These are phyloP conservation scores for Tetratostichococcus sp. DNA, from an alignment of 139 green algal genomes.

Conservation along the genomic window DNA sequence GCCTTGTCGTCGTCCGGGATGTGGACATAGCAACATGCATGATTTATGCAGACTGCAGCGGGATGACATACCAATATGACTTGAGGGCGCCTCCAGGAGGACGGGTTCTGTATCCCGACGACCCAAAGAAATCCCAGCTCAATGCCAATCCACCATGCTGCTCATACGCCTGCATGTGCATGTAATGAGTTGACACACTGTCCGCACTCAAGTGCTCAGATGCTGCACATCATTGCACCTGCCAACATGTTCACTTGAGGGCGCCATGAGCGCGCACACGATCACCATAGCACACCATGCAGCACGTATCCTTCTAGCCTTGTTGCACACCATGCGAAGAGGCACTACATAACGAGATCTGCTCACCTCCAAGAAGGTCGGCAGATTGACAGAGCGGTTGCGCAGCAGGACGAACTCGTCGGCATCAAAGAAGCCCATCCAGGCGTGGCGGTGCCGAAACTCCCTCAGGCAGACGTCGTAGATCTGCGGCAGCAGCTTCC, in stretches of 20 bases:
- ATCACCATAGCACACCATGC: no score
- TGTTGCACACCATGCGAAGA: not conserved
- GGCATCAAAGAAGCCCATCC: conserved; percentile 28
- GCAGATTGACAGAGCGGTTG: not conserved
- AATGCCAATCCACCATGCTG: conserved; percentile 10
- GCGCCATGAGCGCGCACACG: no score
- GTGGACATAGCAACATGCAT: not conserved
- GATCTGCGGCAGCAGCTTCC: not conserved
- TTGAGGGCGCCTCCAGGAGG: conserved; percentile 18
- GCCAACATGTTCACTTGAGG: no score
- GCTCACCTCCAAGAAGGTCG: not conserved
- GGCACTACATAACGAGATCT: no score
- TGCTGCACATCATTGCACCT: not conserved
- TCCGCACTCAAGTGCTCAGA: not conserved
- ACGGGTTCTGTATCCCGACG: conserved; percentile 16
- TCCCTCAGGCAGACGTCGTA: conserved; percentile 21
- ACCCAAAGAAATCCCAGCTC: conserved; percentile 34
- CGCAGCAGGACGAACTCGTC: conserved; percentile 24
- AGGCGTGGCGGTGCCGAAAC: conserved; percentile 8
- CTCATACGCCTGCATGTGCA: conserved; percentile 7
- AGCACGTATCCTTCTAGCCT: not conserved
- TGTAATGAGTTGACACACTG: no score
- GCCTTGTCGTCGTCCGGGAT: not conserved
- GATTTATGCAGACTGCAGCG: not conserved
- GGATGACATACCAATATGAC: conserved; percentile 11